These are phyloP conservation scores for Centaurea solstitialis DNA, from an alignment of 129 eudicot genomes.

Conservation along the genomic window DNA sequence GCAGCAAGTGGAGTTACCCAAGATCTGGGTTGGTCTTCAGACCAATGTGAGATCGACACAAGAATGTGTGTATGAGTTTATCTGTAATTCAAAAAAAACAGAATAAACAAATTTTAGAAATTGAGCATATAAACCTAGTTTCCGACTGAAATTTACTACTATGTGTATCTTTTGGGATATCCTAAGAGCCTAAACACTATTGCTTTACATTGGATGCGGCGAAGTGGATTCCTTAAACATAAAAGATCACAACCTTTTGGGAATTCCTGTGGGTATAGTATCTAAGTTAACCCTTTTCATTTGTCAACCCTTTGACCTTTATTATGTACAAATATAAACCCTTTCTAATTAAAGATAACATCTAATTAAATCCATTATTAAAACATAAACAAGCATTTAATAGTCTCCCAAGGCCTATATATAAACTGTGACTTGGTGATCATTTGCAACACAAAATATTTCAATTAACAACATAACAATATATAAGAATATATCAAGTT, in stretches of 20 bases:
- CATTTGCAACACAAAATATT: not conserved
- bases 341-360: not conserved
- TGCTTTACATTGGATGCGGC: constrained; percentile 17
- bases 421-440: not conserved
- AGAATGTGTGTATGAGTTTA: too few relatives aligned
- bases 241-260: constrained; percentile 18
- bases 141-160: not conserved
- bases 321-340: not conserved
- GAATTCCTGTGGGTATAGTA: constrained; percentile 18
- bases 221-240: constrained; percentile 6
- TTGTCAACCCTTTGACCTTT: constrained; percentile 16
- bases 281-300: not conserved
- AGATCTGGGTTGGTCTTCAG: too few relatives aligned
- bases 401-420: constrained; percentile 15
- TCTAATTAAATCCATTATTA: not conserved
- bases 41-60: too few relatives aligned
- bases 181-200: constrained; percentile 31
- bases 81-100: too few relatives aligned
- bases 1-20: too few relatives aligned
- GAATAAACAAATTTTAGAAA: not conserved
- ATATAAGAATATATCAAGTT: not conserved
- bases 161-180: constrained; percentile 39
- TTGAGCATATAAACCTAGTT: not conserved
- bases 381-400: not conserved
- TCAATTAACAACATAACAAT: not conserved